Evolutionary conservation across 2,329 filamentous ascomycete genomes (phyloP).

Genomic region (Hypoxylon sp.): DNA sequence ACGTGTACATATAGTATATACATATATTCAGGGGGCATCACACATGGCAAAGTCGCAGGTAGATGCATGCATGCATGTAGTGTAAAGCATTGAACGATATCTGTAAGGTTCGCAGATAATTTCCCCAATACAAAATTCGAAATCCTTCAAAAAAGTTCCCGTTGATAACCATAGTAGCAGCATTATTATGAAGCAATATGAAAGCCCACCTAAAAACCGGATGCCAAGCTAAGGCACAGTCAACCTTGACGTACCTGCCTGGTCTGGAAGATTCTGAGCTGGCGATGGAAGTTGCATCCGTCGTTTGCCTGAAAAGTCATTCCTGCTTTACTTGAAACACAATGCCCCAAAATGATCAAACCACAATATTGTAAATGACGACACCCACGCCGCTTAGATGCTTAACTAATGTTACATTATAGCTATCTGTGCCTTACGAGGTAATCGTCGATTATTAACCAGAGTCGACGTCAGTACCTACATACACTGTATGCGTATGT

Average conservation of each 20-base stretch:
- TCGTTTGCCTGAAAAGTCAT: constrained; percentile 9
- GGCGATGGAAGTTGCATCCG: background rate
- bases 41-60: background rate
- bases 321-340: constrained; percentile 13
- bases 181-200: background rate
- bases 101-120: background rate
- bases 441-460: background rate
- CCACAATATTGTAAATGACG: constrained; percentile 6
- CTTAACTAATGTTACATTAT: background rate
- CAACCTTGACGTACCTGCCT: background rate
- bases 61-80: background rate
- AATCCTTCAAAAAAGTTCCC: constrained; percentile 3
- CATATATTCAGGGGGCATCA: background rate
- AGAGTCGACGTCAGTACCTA: too few relatives aligned
- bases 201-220: background rate
- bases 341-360: background rate
- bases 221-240: constrained; percentile 17
- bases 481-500: background rate
- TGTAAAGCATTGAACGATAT: background rate
- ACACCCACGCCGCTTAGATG: background rate
- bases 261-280: constrained; percentile 18
- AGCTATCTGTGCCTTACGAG: background rate
- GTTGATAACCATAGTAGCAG: background rate
- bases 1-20: too few relatives aligned
- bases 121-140: background rate